Base-by-base conservation (phyloP, 176 grass and related monocot species). In the Pharus latifolius region DNA sequence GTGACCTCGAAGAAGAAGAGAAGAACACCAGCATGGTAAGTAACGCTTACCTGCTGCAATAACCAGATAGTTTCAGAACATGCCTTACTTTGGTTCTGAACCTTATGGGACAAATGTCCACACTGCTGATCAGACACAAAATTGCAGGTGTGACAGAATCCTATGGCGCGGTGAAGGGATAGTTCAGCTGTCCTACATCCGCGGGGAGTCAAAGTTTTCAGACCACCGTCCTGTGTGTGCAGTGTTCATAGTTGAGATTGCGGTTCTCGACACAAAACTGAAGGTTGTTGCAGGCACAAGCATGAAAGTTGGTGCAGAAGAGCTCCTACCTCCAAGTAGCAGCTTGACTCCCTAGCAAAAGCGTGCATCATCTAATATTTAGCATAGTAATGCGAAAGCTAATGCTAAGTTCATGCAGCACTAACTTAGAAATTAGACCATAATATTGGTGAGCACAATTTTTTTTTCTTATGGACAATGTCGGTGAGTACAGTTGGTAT, bases 1-100 rank as follows among this genome's bases (percentile, higher is more conserved):
- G 67, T 32, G 8, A 63, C 61, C 6, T 97, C 94, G 12, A 92
- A 87, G 78, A 97, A 92, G 80, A 97, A 97, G 62, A 64, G 89
- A 78, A 82, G 93, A 80, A 97, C 94, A 6, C 94, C 94, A 5
- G 94, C 94, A 50, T 97, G 94, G 94, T 94, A 75, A 74, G 69
- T n/a, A n/a, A n/a, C n/a, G n/a, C n/a, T n/a, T 57, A 3, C 2
- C 4, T 3, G 5, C 5, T 18, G 8, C 0, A 23, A 46, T 26
- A 3, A 45, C n/a, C 45, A 44, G 40, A 17, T 46, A 23, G 33
- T 1, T 26, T 41, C 16, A 60, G 50, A 5, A 62, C 12, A 12
- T 31, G 60, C 22, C 20, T 29, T 7, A 14, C 30, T 8, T 63
- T 25, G 3, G 1, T 49, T 68, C 27, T 4, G n/a, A n/a, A 14